Percentiles rank a stretch among this genome's conserved stretches.
Conservation (phyloP, 768 basidiomycete genomes). For the Tulasnella calospora region DNA sequence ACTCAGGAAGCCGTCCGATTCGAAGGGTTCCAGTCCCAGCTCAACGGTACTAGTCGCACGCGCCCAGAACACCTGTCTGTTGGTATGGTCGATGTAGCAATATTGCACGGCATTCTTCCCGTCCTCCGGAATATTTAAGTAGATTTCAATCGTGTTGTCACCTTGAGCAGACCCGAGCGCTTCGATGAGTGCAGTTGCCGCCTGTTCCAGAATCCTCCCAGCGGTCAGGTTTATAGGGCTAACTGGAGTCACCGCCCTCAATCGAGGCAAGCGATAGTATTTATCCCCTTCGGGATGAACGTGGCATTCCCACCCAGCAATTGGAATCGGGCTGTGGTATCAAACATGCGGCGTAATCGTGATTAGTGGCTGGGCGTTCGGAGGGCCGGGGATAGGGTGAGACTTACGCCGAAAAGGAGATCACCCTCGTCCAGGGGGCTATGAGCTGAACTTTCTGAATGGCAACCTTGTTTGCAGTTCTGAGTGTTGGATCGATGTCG, state of each 20-base stretch:
- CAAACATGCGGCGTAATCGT: not conserved
- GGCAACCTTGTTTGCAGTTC: not conserved
- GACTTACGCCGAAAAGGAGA: not conserved
- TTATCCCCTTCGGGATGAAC: constrained; percentile 4
- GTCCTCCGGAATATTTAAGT: not conserved
- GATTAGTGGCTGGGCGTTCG: not conserved
- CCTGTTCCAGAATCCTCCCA: not conserved
- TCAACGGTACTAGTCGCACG: constrained; percentile 1
- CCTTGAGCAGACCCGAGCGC: not conserved
- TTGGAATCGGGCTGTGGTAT: not conserved
- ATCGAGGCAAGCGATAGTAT: not conserved
- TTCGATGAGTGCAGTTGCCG: not conserved
- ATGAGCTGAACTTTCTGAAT: not conserved
- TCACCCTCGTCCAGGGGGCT: not conserved
- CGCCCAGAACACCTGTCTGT: constrained; percentile 10
- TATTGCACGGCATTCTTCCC: constrained; percentile 7
- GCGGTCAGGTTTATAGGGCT: not conserved
- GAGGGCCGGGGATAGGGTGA: not conserved
- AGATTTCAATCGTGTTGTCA: constrained; percentile 6
- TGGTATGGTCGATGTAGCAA: constrained; percentile 5
- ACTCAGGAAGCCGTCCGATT: not conserved
- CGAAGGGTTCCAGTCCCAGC: constrained; percentile 1
- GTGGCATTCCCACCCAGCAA: not conserved
- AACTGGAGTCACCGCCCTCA: not conserved
- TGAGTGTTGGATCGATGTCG: not conserved